A percentile compares a stretch with the other conserved stretches of the same genome.
These are phyloP conservation scores for Raphidocelis subcapitata DNA, from an alignment of 139 green algal genomes.

Conservation along the genomic window DNA sequence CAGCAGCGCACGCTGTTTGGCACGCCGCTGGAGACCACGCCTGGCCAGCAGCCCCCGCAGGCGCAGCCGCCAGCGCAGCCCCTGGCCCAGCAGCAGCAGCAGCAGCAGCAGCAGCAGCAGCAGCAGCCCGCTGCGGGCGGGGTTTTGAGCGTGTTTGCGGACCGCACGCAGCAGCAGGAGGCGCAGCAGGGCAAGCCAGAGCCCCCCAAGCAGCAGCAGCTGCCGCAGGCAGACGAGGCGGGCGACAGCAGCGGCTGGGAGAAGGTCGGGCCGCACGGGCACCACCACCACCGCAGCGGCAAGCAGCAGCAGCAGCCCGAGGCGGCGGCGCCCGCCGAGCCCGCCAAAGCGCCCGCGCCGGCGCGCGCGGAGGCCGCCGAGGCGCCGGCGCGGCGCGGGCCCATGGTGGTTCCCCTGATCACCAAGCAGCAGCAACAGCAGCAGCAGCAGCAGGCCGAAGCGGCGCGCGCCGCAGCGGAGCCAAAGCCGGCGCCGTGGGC, in stretches of 20 bases:
- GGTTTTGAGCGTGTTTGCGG: not conserved
- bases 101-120: slow-evolving; percentile 17
- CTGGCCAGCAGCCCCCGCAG: slow-evolving; percentile 1
- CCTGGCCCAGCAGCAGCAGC: slow-evolving; percentile 18
- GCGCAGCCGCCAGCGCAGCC: slow-evolving; percentile 4
- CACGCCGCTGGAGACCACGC: slow-evolving; percentile 13
- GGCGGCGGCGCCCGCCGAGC: not conserved
- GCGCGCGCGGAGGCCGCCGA: not conserved
- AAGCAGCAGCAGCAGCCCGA: slow-evolving; percentile 21
- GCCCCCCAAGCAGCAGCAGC: slow-evolving; percentile 2
- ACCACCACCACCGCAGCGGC: not conserved
- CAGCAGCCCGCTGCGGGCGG: not conserved
- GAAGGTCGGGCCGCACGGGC: not conserved
- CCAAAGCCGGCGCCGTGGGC: slow-evolving; percentile 64
- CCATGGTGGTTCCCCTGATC: slow-evolving; percentile 17
- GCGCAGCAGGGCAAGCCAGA: slow-evolving; percentile 9
- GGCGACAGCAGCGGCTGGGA: not conserved
- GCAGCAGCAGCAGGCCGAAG: not conserved
- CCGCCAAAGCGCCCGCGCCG: not conserved
- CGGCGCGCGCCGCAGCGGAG: not conserved
- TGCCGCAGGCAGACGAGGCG: not conserved
- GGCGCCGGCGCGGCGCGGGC: slow-evolving; percentile 1
- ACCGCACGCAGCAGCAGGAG: not conserved
- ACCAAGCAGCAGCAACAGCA: slow-evolving; percentile 6
- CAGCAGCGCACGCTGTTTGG: slow-evolving; percentile 31